Conservation (phyloP, 225 moss, liverwort and hornwort species). For the Thuidium tamariscinum region DNA sequence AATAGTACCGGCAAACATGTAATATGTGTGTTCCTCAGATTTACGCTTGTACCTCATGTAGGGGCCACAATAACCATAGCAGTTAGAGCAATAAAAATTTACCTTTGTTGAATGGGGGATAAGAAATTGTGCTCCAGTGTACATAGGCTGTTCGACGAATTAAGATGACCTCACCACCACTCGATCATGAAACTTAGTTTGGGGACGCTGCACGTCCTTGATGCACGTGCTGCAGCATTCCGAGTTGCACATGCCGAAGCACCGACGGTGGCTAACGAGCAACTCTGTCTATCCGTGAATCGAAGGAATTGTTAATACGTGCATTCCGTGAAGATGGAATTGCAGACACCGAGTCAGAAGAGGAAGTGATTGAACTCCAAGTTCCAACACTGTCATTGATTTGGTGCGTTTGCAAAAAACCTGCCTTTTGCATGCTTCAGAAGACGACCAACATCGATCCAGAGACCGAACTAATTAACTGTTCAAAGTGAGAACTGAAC, state of each 20-base stretch:
- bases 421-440: not conserved
- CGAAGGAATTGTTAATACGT: not conserved
- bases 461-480: not conserved
- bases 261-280: not conserved
- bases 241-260: no score
- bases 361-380: not conserved
- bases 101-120: not conserved
- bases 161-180: not conserved
- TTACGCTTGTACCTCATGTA: not conserved
- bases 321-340: not conserved
- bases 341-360: not conserved
- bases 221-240: not conserved
- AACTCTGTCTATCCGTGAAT: not conserved
- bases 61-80: not conserved
- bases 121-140: not conserved
- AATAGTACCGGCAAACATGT: not conserved
- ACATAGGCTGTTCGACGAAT: not conserved
- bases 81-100: not conserved
- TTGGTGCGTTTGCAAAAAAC: no score
- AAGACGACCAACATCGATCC: not conserved
- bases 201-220: not conserved
- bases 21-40: not conserved
- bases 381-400: not conserved
- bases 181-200: not conserved
- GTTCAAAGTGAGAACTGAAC: not conserved